phyloP scores from a whole-genome alignment of 2,329 filamentous ascomycete genomes.

The Talaromyces amestolkiae region DNA sequence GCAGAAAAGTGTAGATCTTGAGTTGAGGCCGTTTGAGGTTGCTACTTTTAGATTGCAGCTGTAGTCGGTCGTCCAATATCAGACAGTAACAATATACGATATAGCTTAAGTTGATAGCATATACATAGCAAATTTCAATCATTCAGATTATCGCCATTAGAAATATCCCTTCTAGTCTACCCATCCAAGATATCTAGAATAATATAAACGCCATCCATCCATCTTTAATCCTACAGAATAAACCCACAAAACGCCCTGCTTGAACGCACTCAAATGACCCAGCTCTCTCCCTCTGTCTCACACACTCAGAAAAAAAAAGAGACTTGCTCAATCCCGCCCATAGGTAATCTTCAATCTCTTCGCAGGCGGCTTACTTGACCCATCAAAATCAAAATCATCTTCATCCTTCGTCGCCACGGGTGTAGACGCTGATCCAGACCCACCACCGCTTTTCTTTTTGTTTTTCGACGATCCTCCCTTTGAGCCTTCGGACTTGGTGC shows the following conservation, averaged over 20 bases:
- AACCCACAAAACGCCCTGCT: constrained; percentile 11
- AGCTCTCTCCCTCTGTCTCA: neutral
- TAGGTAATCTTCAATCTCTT: constrained; percentile 49
- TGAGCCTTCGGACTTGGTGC: constrained; percentile 23
- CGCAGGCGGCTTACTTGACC: constrained; percentile 35
- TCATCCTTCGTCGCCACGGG: constrained; percentile 27
- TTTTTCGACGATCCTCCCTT: constrained; percentile 36
- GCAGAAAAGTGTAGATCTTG: constrained; percentile 56
- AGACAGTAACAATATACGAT: neutral
- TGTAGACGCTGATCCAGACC: constrained; percentile 19
- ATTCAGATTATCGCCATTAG: neutral
- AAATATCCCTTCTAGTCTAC: neutral
- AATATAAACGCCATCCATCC: neutral
- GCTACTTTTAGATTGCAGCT: constrained; percentile 70
- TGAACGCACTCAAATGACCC: constrained; percentile 15
- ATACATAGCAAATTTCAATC: neutral
- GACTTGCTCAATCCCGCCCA: constrained; percentile 35
- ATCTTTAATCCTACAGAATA: neutral
- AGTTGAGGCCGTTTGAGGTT: constrained; percentile 78
- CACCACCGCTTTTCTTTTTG: constrained; percentile 40
- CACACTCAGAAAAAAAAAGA: neutral
- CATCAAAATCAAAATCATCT: constrained; percentile 35
- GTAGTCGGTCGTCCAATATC: constrained; percentile 25
- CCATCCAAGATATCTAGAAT: neutral
- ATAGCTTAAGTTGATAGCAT: neutral